Base-by-base conservation (phyloP, 257 asterid species). In the Solanum paucissectum region DNA sequence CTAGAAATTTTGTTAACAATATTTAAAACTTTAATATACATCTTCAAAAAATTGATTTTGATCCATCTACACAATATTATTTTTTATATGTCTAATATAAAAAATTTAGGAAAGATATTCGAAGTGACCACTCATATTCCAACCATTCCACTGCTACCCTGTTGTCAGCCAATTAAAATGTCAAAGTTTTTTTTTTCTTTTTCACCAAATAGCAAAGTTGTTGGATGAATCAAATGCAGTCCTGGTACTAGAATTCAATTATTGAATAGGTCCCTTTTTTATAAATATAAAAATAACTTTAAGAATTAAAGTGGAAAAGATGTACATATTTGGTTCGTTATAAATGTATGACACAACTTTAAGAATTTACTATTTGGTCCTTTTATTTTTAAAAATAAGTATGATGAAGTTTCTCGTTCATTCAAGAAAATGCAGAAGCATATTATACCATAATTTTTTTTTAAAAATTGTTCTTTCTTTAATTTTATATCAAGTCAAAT, bases 391-490 rank as follows among this genome's bases (percentile, higher is more conserved):
- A 66, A 55, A 52, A 20, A 18, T 27, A 68, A 27, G 27, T 68
- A 68, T 27, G 11, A 18, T 27, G 21, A 68, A 68, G 74, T 68
- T 68, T 68, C 37, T 10, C 27, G 21, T 27, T 27, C 37, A 68
- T 27, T 68, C 75, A 68, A 27, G 23, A 68, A 29, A 68, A 64
- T 5, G 16, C 32, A 10, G 1, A 10, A n/a, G 25, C 25, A 20
- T 55, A 20, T 7, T 7, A 55, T 55, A 20, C 25, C 25, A 55
- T 2, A 55, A 20, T 7, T 55, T 18, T 7, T 16, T 0, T 20
- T 20, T 1, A 18, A 0, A 0, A 0, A 20, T 7, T 0, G 0
- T 52, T 52, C 0, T 52, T 20, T 55, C 0, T 55, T 55, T 6
- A 20, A 55, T 16, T 52, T 55, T 20, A 55, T 55, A 0, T 6